Conservation (phyloP, 768 basidiomycete species). For the Suillus spraguei region DNA sequence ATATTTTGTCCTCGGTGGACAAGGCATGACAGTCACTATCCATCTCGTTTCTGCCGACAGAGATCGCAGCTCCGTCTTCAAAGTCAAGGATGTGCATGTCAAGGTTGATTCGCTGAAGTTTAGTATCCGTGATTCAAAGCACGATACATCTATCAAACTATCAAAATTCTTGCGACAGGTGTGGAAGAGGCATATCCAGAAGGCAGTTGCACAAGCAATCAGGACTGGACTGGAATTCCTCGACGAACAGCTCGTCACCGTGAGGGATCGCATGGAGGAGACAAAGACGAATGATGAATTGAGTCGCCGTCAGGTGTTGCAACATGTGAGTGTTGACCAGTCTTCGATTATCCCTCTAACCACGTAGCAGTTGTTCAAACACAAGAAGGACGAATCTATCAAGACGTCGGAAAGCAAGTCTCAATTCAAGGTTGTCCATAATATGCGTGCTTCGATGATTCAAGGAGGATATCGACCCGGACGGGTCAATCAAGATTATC, state of each 20-base stretch:
- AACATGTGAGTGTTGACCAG: slow-evolving; percentile 46
- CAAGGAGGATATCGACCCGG: slow-evolving; percentile 66
- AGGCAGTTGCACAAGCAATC: slow-evolving; percentile 66
- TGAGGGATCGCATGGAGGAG: slow-evolving; percentile 77
- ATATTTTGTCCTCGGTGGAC: slow-evolving; percentile 82
- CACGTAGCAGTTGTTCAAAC: slow-evolving; percentile 54
- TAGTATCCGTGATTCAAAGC: slow-evolving; percentile 88
- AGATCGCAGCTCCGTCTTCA: slow-evolving; percentile 72
- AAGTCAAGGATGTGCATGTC: slow-evolving; percentile 69
- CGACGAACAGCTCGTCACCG: slow-evolving; percentile 87
- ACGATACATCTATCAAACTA: slow-evolving; percentile 86
- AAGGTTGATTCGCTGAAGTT: slow-evolving; percentile 90
- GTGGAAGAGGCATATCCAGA: slow-evolving; percentile 71
- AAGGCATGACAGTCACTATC: slow-evolving; percentile 72
- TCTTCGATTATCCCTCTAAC: slow-evolving; percentile 2
- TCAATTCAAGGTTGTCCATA: slow-evolving; percentile 80
- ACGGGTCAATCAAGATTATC: slow-evolving; percentile 67
- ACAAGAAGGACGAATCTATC: slow-evolving; percentile 53
- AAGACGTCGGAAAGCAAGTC: slow-evolving; percentile 47
- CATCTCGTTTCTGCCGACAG: slow-evolving; percentile 62
- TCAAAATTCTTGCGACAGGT: slow-evolving; percentile 76
- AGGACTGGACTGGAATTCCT: slow-evolving; percentile 83
- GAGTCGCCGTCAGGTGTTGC: slow-evolving; percentile 53
- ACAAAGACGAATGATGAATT: slow-evolving; percentile 49
- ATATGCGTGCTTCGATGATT: slow-evolving; percentile 72